phyloP scores from a whole-genome alignment of 2,329 filamentous ascomycete genomes.

The Cercospora berteroae region DNA sequence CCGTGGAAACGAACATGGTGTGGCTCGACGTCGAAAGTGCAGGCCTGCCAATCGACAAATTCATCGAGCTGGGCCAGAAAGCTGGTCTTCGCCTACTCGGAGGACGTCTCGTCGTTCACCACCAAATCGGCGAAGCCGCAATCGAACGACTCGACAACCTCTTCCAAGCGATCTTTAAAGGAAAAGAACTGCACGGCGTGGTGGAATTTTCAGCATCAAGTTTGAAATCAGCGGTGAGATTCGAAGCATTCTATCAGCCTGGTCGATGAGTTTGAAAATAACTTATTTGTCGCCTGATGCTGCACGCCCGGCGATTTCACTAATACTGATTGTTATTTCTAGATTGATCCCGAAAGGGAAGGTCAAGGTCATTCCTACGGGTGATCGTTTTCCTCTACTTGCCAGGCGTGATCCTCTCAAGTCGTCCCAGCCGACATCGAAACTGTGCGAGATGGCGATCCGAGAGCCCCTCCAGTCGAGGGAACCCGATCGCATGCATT shows the following conservation, averaged over 20 bases:
- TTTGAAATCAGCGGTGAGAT: slow-evolving; percentile 16
- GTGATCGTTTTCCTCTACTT: slow-evolving; percentile 5
- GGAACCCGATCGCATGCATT: slow-evolving; percentile 3
- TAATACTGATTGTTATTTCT: slow-evolving; percentile 4
- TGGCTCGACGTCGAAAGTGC: slow-evolving; percentile 72
- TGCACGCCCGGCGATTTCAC: neutral
- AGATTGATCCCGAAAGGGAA: slow-evolving; percentile 15
- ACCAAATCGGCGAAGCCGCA: slow-evolving; percentile 68
- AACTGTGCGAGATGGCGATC: slow-evolving; percentile 1
- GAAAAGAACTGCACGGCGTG: slow-evolving; percentile 27
- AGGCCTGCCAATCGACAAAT: slow-evolving; percentile 53
- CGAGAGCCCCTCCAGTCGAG: slow-evolving; percentile 3
- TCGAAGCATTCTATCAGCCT: slow-evolving; percentile 16
- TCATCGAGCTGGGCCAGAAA: slow-evolving; percentile 55
- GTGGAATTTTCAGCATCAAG: slow-evolving; percentile 21
- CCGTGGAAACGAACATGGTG: slow-evolving; percentile 88
- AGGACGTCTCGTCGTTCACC: slow-evolving; percentile 65
- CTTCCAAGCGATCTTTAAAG: slow-evolving; percentile 46
- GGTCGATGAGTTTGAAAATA: slow-evolving; percentile 10
- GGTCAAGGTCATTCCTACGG: slow-evolving; percentile 14
- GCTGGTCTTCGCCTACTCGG: slow-evolving; percentile 58
- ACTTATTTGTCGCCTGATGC: slow-evolving; percentile 1
- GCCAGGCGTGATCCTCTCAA: neutral
- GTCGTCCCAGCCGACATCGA: slow-evolving; percentile 10
- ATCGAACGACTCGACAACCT: slow-evolving; percentile 57